Evolutionary conservation across 768 basidiomycete species (phyloP).

Genomic region (Pleurotus platypus): DNA sequence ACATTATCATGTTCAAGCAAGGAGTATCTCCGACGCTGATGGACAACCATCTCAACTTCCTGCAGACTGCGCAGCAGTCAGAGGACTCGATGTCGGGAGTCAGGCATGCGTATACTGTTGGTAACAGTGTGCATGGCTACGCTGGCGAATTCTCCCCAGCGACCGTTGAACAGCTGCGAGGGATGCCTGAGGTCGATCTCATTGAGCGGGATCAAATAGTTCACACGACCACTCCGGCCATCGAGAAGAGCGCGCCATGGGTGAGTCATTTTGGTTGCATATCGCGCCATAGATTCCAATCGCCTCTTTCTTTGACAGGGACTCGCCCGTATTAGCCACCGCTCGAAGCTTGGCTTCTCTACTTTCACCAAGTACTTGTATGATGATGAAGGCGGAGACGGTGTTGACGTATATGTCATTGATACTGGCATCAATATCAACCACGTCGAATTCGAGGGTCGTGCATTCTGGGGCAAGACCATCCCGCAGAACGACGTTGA

Average conservation of each 20-base stretch:
- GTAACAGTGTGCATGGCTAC: slow-evolving; percentile 72
- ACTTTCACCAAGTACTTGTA: slow-evolving; percentile 87
- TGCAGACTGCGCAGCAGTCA: slow-evolving; percentile 57
- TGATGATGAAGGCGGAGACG: slow-evolving; percentile 71
- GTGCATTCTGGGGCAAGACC: slow-evolving; percentile 92
- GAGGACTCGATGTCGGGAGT: slow-evolving; percentile 47
- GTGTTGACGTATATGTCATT: slow-evolving; percentile 88
- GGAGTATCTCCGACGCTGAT: slow-evolving; percentile 53
- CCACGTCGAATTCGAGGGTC: slow-evolving; percentile 86
- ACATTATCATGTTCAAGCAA: slow-evolving; percentile 87
- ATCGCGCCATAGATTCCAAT: background rate
- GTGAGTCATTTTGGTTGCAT: slow-evolving; percentile 39
- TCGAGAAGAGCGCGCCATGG: slow-evolving; percentile 81
- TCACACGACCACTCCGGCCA: slow-evolving; percentile 49
- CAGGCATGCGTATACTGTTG: slow-evolving; percentile 62
- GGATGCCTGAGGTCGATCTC: slow-evolving; percentile 86
- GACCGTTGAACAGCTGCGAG: slow-evolving; percentile 73
- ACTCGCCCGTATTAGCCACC: slow-evolving; percentile 92
- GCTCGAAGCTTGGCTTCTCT: slow-evolving; percentile 64
- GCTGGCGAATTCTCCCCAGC: slow-evolving; percentile 71
- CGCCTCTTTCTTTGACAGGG: slow-evolving; percentile 48
- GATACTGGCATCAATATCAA: slow-evolving; percentile 88
- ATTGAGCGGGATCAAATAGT: slow-evolving; percentile 95
- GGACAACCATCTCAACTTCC: slow-evolving; percentile 76
- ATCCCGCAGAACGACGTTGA: slow-evolving; percentile 82